Percentiles rank a stretch among this genome's conserved stretches.
These are phyloP conservation scores for Carex sylvatica DNA, from an alignment of 202 grass and related monocot genomes.

Conservation along the genomic window DNA sequence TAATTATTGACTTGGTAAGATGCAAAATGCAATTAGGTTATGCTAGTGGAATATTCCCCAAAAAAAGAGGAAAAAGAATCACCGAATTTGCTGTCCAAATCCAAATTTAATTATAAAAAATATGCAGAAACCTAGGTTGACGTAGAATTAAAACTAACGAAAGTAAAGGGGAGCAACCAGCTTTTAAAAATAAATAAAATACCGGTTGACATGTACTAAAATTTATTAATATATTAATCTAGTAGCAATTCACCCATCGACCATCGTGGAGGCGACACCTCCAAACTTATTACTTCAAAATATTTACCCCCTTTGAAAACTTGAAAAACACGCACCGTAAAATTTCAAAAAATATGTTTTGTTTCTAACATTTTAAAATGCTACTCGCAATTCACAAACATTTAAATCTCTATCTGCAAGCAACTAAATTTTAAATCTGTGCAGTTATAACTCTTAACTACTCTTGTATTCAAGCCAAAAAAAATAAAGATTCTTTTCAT, in stretches of 20 bases:
- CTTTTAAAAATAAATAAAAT: background rate
- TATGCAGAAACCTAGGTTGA: constrained; percentile 7
- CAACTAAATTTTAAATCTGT: too few relatives aligned
- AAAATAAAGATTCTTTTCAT: too few relatives aligned
- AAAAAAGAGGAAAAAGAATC: background rate
- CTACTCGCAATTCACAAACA: too few relatives aligned
- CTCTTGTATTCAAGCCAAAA: too few relatives aligned
- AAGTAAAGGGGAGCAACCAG: background rate
- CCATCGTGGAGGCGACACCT: constrained; percentile 20
- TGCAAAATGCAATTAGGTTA: background rate
- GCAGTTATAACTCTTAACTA: too few relatives aligned
- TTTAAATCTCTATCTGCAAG: too few relatives aligned
- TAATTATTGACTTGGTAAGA: background rate
- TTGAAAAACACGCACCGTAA: background rate
- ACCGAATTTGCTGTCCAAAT: background rate
- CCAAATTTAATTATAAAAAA: background rate
- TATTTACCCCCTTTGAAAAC: background rate
- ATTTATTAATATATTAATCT: background rate
- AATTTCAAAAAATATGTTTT: background rate
- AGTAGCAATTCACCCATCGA: background rate
- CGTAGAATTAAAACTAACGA: background rate
- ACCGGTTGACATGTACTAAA: background rate
- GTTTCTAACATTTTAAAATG: too few relatives aligned
- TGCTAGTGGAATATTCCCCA: constrained; percentile 2
- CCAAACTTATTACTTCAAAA: background rate